phyloP scores from a whole-genome alignment of 805 yeast genomes.

The Candida morakotiae region DNA sequence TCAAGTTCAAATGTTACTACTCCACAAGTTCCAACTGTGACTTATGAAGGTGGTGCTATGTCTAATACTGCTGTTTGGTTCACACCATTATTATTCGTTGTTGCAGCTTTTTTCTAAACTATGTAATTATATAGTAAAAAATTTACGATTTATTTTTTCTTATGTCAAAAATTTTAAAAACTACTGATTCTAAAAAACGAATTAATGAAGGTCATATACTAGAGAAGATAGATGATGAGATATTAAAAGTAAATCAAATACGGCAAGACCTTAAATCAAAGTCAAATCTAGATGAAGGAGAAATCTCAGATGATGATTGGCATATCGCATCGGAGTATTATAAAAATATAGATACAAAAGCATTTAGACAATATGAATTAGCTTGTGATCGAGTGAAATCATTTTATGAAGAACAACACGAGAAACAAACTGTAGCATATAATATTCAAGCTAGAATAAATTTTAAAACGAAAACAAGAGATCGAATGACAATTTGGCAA shows the following conservation, averaged over 20 bases:
- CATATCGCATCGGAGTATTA: conserved; percentile 23
- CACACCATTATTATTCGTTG: conserved; percentile 8
- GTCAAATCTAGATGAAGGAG: neutral
- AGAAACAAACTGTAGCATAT: conserved; percentile 66
- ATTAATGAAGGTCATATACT: conserved; percentile 11
- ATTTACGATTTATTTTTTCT: neutral
- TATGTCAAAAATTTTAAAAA: conserved; percentile 2
- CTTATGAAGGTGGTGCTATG: conserved; percentile 9
- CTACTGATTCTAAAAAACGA: neutral
- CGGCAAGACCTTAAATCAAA: conserved; percentile 12
- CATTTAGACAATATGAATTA: conserved; percentile 62
- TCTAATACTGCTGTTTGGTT: conserved; percentile 5
- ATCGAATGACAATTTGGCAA: conserved; percentile 69
- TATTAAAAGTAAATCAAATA: conserved; percentile 18
- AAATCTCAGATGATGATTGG: conserved; percentile 17
- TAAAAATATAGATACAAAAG: conserved; percentile 31
- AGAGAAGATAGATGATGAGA: conserved; percentile 27
- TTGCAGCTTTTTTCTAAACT: conserved; percentile 2
- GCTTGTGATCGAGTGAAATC: conserved; percentile 66
- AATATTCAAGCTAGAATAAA: conserved; percentile 68
- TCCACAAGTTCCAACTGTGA: conserved; percentile 1
- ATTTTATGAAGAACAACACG: conserved; percentile 67
- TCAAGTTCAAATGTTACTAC: neutral
- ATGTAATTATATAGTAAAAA: neutral
- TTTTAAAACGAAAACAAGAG: conserved; percentile 64